Conservation (phyloP, 148 eudicot species). For the Vaccinium darrowii region DNA sequence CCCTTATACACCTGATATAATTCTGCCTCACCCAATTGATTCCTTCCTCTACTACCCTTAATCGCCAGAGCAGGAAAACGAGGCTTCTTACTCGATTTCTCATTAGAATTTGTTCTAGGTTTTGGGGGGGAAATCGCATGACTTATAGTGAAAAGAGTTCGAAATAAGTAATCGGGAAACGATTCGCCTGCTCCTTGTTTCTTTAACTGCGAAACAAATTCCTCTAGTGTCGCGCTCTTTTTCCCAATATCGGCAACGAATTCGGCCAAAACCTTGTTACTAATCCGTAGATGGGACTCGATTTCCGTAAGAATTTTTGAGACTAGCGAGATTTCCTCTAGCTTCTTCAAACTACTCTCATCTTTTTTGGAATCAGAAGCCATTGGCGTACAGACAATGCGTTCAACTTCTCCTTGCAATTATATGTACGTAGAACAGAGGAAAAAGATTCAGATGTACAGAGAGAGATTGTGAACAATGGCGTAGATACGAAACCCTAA, state of each 20-base stretch:
- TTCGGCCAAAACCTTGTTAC: slow-evolving; percentile 73
- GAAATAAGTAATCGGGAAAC: slow-evolving; percentile 71
- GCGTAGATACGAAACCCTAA: too few species aligned
- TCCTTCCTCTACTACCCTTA: slow-evolving; percentile 13
- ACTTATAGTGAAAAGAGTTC: slow-evolving; percentile 65
- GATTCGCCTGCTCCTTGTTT: slow-evolving; percentile 60
- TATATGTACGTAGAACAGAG: too few species aligned
- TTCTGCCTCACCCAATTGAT: slow-evolving; percentile 46
- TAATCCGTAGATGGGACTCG: slow-evolving; percentile 65
- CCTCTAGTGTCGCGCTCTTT: slow-evolving; percentile 47
- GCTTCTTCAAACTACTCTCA: slow-evolving; percentile 39
- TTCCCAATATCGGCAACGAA: slow-evolving; percentile 67
- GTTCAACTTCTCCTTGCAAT: neutral
- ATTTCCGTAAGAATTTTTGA: slow-evolving; percentile 84
- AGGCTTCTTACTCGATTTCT: slow-evolving; percentile 8
- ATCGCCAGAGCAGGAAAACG: too few species aligned
- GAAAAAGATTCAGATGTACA: too few species aligned
- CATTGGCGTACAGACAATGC: neutral
- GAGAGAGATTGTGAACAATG: too few species aligned
- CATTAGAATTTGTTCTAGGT: slow-evolving; percentile 25
- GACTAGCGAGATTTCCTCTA: slow-evolving; percentile 64
- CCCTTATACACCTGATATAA: slow-evolving; percentile 75
- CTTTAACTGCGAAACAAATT: slow-evolving; percentile 61
- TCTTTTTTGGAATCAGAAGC: slow-evolving; percentile 23
- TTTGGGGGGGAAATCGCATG: slow-evolving; percentile 87